phyloP scores from a whole-genome alignment of 2,329 filamentous ascomycete genomes.

The Acrodontium crateriforme region DNA sequence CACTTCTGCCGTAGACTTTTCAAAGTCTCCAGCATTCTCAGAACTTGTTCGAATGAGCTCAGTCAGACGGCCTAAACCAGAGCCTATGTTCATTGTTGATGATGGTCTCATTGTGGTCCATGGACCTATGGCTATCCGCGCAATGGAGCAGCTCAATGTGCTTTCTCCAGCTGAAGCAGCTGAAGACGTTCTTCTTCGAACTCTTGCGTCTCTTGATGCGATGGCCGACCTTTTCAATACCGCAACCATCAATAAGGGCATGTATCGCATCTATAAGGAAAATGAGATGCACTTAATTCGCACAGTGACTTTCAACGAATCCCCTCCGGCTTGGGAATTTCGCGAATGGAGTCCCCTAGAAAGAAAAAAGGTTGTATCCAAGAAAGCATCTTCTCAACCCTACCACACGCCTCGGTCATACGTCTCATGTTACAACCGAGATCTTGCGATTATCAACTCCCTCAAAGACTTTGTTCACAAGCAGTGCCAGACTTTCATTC shows the following conservation, averaged over 20 bases:
- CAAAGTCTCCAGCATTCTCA: no score
- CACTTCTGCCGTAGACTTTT: no score
- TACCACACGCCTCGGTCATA: constrained; percentile 42
- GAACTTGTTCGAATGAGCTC: no score
- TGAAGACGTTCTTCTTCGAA: constrained; percentile 37
- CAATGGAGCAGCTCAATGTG: background rate
- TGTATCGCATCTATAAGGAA: constrained; percentile 44
- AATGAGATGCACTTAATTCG: constrained; percentile 43
- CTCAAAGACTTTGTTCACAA: constrained; percentile 44
- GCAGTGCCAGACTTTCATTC: constrained; percentile 42
- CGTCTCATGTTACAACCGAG: constrained; percentile 36
- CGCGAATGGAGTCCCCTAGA: constrained; percentile 43
- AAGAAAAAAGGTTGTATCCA: constrained; percentile 27
- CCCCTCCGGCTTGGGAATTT: constrained; percentile 46
- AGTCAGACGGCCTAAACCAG: background rate
- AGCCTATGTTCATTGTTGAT: constrained; percentile 3
- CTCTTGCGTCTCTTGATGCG: constrained; percentile 35
- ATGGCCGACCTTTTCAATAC: constrained; percentile 42
- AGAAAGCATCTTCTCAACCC: constrained; percentile 21
- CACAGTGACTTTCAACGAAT: constrained; percentile 37
- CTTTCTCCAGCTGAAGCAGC: constrained; percentile 17
- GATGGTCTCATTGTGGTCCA: constrained; percentile 8
- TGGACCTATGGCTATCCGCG: constrained; percentile 1
- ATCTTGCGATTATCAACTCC: constrained; percentile 39
- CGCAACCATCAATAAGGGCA: constrained; percentile 40